Percentiles rank a stretch among this genome's conserved stretches.
These are phyloP conservation scores for Fraxinus xanthoxyloides DNA, from an alignment of 305 asterid species.

Conservation along the genomic window DNA sequence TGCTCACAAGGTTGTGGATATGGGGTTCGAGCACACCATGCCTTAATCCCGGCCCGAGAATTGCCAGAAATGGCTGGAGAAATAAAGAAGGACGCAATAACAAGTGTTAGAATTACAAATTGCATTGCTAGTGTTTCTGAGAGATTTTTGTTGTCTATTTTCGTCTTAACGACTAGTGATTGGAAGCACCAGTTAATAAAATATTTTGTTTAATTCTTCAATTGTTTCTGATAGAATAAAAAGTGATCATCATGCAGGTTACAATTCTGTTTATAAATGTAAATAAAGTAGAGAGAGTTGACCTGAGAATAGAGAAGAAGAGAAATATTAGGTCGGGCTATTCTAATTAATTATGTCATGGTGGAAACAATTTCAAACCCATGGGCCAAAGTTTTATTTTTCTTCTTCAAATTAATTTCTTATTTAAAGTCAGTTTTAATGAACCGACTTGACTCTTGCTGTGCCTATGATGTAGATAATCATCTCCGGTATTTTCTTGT, in stretches of 20 bases:
- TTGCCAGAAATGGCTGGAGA: slow-evolving; percentile 35
- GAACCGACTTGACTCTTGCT: not conserved
- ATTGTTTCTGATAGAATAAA: not conserved
- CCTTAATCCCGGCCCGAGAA: slow-evolving; percentile 30
- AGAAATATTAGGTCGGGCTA: not conserved
- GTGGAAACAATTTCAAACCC: not conserved
- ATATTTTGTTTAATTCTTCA: not conserved
- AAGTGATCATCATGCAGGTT: not conserved
- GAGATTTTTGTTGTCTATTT: not conserved
- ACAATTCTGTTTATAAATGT: not conserved
- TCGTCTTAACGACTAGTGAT: not conserved
- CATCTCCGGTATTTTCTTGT: not conserved
- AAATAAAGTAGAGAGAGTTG: not conserved
- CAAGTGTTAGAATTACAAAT: slow-evolving; percentile 18
- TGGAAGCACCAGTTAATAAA: not conserved
- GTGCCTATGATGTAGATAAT: not conserved
- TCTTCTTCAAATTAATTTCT: slow-evolving; percentile 1
- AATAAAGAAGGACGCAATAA: slow-evolving; percentile 27
- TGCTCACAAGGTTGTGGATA: slow-evolving; percentile 67
- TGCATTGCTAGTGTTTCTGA: slow-evolving; percentile 31
- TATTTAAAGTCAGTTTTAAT: not conserved
- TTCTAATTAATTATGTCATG: not conserved
- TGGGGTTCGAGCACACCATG: slow-evolving; percentile 79
- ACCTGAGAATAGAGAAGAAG: not conserved
- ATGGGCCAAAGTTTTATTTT: not conserved